Conservation (phyloP, 345 rosid genomes). For the Sisymbrium irio region DNA sequence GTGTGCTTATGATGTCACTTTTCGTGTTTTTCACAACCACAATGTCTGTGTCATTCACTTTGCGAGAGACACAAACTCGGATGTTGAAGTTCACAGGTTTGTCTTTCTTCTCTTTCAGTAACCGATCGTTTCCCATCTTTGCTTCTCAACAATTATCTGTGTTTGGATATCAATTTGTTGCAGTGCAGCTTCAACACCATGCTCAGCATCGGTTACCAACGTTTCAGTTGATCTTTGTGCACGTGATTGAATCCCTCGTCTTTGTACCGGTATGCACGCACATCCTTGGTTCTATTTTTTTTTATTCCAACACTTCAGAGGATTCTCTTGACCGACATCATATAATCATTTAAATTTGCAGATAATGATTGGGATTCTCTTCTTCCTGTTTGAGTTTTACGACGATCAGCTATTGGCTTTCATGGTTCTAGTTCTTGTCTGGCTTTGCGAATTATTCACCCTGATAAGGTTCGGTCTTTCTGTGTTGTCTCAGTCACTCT, state of each 20-base stretch:
- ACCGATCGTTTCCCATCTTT: conserved; percentile 2
- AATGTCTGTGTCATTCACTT: conserved; percentile 97
- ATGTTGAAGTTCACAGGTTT: conserved; percentile 96
- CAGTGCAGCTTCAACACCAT: conserved; percentile 99
- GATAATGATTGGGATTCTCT: conserved; percentile 98
- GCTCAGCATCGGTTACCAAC: conserved; percentile 97
- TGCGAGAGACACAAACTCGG: conserved; percentile 98
- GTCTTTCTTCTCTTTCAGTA: conserved; percentile 19
- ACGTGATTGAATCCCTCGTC: conserved; percentile 94
- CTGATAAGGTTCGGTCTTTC: conserved; percentile 69
- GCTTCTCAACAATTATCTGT: conserved; percentile 26
- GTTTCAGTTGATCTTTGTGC: conserved; percentile 96
- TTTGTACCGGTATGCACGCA: conserved; percentile 80
- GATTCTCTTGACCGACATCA: background rate
- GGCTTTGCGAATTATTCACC: conserved; percentile 97
- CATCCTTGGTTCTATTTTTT: background rate
- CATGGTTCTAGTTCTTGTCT: conserved; percentile 96
- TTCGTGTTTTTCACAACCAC: conserved; percentile 98
- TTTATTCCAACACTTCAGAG: background rate
- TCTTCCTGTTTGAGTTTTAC: conserved; percentile 95
- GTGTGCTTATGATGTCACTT: conserved; percentile 98
- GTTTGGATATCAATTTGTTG: conserved; percentile 41
- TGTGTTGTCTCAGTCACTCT: conserved; percentile 21
- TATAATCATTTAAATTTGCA: conserved; percentile 43
- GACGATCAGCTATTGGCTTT: conserved; percentile 98